Conservation (phyloP, 2,329 filamentous ascomycete species). For the Didymella segeticola region DNA sequence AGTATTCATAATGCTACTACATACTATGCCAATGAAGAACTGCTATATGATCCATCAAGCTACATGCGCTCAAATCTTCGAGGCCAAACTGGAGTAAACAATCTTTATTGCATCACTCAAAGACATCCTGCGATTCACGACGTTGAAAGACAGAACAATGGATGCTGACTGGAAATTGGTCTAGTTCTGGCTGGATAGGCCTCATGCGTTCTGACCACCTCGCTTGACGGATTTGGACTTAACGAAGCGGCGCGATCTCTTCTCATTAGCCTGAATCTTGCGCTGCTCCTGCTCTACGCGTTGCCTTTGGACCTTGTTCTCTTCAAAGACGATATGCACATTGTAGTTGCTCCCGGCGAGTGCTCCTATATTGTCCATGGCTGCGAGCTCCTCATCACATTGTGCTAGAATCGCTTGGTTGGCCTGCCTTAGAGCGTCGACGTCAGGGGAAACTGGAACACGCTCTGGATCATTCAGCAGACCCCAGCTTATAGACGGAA, state of each 20-base stretch:
- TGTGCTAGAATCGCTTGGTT: background rate
- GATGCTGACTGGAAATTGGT: no score
- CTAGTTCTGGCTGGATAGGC: no score
- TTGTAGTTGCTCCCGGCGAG: background rate
- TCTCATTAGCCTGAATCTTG: background rate
- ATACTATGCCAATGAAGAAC: no score
- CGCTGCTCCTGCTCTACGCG: background rate
- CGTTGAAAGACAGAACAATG: no score
- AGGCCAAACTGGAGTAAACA: no score
- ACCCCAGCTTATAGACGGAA: background rate
- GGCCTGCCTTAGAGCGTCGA: background rate
- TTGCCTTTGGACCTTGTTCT: background rate
- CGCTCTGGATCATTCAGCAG: background rate
- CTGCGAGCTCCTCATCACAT: background rate
- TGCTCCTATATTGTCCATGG: background rate
- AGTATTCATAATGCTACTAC: no score
- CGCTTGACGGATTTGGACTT: no score
- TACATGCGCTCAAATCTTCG: no score
- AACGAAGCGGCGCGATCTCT: background rate
- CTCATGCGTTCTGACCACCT: no score
- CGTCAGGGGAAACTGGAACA: background rate
- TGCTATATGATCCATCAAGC: no score
- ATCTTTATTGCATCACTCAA: no score
- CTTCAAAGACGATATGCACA: background rate
- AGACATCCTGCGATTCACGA: no score